Evolutionary conservation across 305 asterid genomes (phyloP).

Genomic region (Solanum hybrid): DNA sequence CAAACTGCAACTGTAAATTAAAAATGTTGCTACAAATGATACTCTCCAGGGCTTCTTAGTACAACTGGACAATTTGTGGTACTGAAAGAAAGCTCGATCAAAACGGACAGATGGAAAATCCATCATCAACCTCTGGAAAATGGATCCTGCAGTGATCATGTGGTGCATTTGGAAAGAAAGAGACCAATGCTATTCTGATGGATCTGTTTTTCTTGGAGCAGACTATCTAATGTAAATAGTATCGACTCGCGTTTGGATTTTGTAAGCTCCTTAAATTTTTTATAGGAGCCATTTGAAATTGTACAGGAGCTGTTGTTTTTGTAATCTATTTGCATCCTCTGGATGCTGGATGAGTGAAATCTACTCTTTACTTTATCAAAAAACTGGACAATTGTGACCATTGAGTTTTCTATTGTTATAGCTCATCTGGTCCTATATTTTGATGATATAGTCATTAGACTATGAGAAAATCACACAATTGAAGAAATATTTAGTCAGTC

Average conservation of each 20-base stretch:
- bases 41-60: background rate
- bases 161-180: background rate
- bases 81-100: background rate
- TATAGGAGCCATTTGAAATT: background rate
- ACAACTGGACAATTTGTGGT: background rate
- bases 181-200: background rate
- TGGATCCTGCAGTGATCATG: background rate
- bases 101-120: background rate
- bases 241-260: background rate
- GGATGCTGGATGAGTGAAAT: background rate
- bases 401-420: background rate
- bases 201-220: slow-evolving; percentile 1
- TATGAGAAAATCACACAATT: background rate
- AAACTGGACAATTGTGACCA: background rate
- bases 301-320: background rate
- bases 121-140: background rate
- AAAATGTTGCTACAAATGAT: background rate
- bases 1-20: background rate
- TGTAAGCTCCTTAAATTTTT: background rate
- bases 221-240: background rate
- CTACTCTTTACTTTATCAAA: background rate
- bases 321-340: background rate
- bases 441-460: background rate
- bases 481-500: background rate
- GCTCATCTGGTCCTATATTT: background rate